phyloP scores from a whole-genome alignment of 345 rosid genomes.

The Dipteronia sinensis region DNA sequence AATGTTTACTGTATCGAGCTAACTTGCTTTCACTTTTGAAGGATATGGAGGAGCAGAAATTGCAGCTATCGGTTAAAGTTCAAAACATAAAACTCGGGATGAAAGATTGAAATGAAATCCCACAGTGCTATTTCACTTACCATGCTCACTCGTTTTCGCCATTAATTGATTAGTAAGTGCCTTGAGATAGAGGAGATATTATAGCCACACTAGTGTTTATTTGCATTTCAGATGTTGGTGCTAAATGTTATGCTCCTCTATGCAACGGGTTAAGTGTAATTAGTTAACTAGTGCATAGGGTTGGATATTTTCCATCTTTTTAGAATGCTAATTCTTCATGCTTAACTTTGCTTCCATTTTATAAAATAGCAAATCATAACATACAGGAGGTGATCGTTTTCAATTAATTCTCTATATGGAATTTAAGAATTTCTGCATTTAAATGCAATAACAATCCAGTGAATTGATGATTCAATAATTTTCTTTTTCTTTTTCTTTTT shows the following conservation, averaged over 20 bases:
- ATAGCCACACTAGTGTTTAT: neutral
- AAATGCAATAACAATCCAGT: neutral
- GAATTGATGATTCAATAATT: neutral
- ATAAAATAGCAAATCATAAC: neutral
- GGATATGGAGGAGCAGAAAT: slow-evolving; percentile 55
- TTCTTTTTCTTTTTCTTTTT: neutral
- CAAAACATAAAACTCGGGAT: slow-evolving; percentile 43
- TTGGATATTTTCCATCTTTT: neutral
- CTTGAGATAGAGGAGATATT: neutral
- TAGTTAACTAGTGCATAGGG: neutral
- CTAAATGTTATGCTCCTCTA: neutral
- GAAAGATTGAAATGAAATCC: slow-evolving; percentile 25
- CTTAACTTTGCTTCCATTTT: neutral
- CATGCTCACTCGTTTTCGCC: neutral
- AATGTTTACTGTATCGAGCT: slow-evolving; percentile 52
- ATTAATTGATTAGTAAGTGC: neutral
- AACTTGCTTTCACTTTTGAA: slow-evolving; percentile 54
- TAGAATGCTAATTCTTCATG: neutral
- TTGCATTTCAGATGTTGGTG: neutral
- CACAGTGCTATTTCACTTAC: slow-evolving; percentile 13
- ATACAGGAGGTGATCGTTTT: neutral
- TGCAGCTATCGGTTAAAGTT: slow-evolving; percentile 46
- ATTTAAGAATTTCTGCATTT: neutral
- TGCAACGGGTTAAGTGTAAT: neutral
- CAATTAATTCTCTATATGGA: neutral